phyloP scores from a whole-genome alignment of 495 filamentous ascomycete species.

The Podospora tetraspora region DNA sequence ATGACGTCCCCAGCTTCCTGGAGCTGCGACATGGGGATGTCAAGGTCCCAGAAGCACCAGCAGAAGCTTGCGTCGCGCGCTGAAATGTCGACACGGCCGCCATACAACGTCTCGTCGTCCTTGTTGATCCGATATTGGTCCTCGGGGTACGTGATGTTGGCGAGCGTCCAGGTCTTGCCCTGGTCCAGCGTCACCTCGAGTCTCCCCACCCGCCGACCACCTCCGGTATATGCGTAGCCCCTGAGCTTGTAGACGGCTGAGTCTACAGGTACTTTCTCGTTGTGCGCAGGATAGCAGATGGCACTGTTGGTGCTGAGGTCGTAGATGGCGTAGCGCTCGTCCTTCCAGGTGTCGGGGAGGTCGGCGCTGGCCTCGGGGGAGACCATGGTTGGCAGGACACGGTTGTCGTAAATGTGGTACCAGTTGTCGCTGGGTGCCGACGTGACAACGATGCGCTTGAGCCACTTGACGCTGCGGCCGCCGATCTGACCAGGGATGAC shows the following conservation, averaged over 20 bases:
- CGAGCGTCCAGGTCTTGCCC: slow-evolving; percentile 76
- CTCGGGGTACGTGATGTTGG: slow-evolving; percentile 78
- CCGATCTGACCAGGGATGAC: slow-evolving; percentile 94
- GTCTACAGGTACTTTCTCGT: slow-evolving; percentile 55
- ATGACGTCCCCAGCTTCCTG: slow-evolving; percentile 64
- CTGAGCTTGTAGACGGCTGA: slow-evolving; percentile 55
- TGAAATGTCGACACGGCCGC: slow-evolving; percentile 74
- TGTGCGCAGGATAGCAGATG: slow-evolving; percentile 73
- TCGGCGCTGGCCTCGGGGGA: slow-evolving; percentile 73
- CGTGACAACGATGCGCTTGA: slow-evolving; percentile 78
- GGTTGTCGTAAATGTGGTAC: slow-evolving; percentile 95
- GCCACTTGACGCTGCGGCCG: slow-evolving; percentile 91
- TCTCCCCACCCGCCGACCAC: slow-evolving; percentile 77
- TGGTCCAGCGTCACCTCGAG: slow-evolving; percentile 84
- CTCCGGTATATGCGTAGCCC: slow-evolving; percentile 89
- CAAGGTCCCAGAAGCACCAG: slow-evolving; percentile 90
- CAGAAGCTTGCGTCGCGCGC: slow-evolving; percentile 81
- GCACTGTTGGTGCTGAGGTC: slow-evolving; percentile 88
- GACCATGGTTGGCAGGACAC: slow-evolving; percentile 85
- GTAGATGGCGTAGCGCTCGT: slow-evolving; percentile 93
- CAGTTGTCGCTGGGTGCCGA: slow-evolving; percentile 81
- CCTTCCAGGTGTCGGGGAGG: slow-evolving; percentile 75
- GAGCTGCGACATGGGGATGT: slow-evolving; percentile 61
- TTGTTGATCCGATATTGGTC: slow-evolving; percentile 71
- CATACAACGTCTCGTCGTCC: slow-evolving; percentile 62